These are phyloP conservation scores for Simplicillium aogashimaense DNA, from an alignment of 2,329 filamentous ascomycete species.

Conservation along the genomic window DNA sequence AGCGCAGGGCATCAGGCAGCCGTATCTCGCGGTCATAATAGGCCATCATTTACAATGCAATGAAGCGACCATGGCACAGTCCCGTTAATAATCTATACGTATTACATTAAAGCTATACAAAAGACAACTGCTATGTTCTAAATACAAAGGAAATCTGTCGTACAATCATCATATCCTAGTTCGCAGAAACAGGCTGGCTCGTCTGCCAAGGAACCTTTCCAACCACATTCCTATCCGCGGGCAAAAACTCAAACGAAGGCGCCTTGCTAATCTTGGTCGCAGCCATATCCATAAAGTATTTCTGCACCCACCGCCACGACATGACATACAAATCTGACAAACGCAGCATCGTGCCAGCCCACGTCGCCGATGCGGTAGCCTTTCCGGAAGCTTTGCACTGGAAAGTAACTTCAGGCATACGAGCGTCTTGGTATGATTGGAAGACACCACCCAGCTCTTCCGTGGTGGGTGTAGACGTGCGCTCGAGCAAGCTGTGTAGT, in stretches of 20 bases:
- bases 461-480: neutral
- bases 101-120: too few species aligned
- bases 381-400: neutral
- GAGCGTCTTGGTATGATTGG: conserved; percentile 4
- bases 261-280: neutral
- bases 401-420: neutral
- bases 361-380: conserved; percentile 1
- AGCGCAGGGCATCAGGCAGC: too few species aligned
- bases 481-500: conserved; percentile 11
- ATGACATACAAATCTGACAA: conserved; percentile 14
- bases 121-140: too few species aligned
- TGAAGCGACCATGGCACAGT: too few species aligned
- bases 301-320: conserved; percentile 5
- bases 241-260: conserved; percentile 15
- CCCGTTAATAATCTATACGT: too few species aligned
- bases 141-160: too few species aligned
- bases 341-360: conserved; percentile 6
- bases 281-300: conserved; percentile 4
- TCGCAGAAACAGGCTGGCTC: too few species aligned
- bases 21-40: too few species aligned
- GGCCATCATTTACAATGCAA: too few species aligned
- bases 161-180: too few species aligned
- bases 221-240: conserved; percentile 9
- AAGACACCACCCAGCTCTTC: conserved; percentile 1
- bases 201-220: conserved; percentile 10